These are phyloP conservation scores for Lachancea meyersii DNA, from an alignment of 805 yeast genomes.

Conservation along the genomic window DNA sequence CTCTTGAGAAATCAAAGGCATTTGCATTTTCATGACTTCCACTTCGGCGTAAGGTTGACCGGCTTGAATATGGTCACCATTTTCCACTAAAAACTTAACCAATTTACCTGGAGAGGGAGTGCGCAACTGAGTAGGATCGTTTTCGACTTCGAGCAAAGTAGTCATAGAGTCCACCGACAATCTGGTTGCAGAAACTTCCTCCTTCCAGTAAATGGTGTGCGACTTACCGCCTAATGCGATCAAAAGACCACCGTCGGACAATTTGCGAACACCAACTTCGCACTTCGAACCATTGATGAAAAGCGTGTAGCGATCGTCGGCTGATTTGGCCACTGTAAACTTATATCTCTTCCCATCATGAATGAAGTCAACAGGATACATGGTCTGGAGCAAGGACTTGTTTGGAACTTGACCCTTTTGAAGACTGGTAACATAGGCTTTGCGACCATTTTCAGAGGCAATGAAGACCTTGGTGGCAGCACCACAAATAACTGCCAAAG, in stretches of 20 bases:
- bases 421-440: constrained; percentile 65
- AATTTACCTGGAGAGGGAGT: constrained; percentile 99
- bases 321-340: constrained; percentile 92
- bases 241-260: constrained; percentile 92
- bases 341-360: constrained; percentile 90
- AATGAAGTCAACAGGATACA: constrained; percentile 90
- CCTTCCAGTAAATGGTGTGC: constrained; percentile 95
- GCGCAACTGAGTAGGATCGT: constrained; percentile 96
- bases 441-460: constrained; percentile 61
- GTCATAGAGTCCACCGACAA: constrained; percentile 93
- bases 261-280: constrained; percentile 78
- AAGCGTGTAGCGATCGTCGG: constrained; percentile 75
- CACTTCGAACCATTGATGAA: constrained; percentile 91
- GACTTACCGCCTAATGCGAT: constrained; percentile 86
- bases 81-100: constrained; percentile 87
- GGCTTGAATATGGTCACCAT: constrained; percentile 84
- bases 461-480: constrained; percentile 94
- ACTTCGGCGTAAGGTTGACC: constrained; percentile 98
- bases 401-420: constrained; percentile 95
- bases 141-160: constrained; percentile 87
- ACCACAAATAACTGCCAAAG: constrained; percentile 90
- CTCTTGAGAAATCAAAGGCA: constrained; percentile 93
- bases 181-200: constrained; percentile 93
- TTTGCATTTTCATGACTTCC: constrained; percentile 99
- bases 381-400: constrained; percentile 71